Percentiles rank a stretch among this genome's conserved stretches.
Conservation (phyloP, 1,284 basidiomycete species). For the Anthracocystis panici-leucophaei region DNA sequence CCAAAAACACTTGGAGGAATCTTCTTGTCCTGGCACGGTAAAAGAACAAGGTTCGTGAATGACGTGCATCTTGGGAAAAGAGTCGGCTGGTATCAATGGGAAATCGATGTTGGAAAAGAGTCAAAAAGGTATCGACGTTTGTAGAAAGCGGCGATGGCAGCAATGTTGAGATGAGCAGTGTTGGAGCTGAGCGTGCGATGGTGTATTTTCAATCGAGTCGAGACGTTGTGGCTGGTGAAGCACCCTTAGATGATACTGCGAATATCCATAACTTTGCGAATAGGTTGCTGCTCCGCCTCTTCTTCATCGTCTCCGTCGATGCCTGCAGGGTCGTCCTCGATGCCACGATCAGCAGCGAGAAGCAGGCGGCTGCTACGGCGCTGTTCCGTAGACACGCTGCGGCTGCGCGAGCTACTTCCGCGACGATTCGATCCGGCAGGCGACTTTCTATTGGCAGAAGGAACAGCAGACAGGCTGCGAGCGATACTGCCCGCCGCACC, state of each 20-base stretch:
- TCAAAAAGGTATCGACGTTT: too few relatives aligned
- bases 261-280: slow-evolving; percentile 42
- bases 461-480: background rate
- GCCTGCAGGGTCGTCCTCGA: background rate
- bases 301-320: slow-evolving; percentile 17
- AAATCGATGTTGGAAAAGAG: background rate
- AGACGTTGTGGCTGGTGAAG: background rate
- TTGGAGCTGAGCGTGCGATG: background rate
- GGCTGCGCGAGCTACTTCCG: background rate
- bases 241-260: slow-evolving; percentile 30
- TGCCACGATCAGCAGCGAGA: background rate
- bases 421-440: background rate
- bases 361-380: slow-evolving; percentile 23
- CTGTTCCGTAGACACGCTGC: background rate
- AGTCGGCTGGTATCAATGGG: slow-evolving; percentile 1
- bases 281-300: background rate
- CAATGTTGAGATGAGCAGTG: too few relatives aligned
- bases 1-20: background rate
- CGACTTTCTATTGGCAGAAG: background rate
- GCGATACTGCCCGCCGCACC: background rate
- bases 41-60: background rate
- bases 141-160: too few relatives aligned
- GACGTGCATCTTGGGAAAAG: background rate
- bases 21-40: background rate
- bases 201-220: slow-evolving; percentile 1